Base-by-base conservation (phyloP, 1,284 basidiomycete genomes). In the Cystobasidiaceae sp. region DNA sequence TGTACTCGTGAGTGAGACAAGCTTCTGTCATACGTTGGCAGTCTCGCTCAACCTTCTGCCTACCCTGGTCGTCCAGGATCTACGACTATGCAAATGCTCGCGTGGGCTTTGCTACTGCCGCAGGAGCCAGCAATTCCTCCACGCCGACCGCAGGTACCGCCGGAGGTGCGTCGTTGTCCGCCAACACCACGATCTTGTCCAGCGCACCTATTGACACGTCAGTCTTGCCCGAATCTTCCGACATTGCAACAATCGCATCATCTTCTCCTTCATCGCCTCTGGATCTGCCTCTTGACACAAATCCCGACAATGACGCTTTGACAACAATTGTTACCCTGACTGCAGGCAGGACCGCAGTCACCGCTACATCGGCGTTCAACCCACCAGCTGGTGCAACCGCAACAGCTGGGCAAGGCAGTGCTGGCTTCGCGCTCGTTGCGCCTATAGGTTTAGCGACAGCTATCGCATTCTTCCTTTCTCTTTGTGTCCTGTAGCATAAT, bases 41-140 rank as follows among this genome's bases (percentile, higher is more conserved):
- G 19, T 28, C 25, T 56, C 17, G 32, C n/a, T 28, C 21, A 21
- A 6, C 6, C 43, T 23, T 15, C 34, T 39, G 27, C 25, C 25
- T 17, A n/a, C 44, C 37, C 32, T 39, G 37, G 15, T 25, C 11
- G 23, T 54, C 4, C 32, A 56, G 54, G 32, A 59, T 66, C 43
- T 66, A 59, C 43, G 64, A 66, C 30, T 66, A 66, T 41, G 32
- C 39, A 8, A 59, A 59, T 19, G 17, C 57, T 1, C 46, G 56
- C 33, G 64, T 66, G 32, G 64, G 64, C 19, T 59, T 66, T 32
- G 64, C 64, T 21, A 54, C 64, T 8, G 51, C 56, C 32, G 30
- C n/a, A n/a, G n/a, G n/a, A n/a, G n/a, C 54, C 33, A 58, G 51
- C 23, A n/a, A 43, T 21, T 39, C 54, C 11, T 32, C 50, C 4